Evolutionary conservation across 2,329 filamentous ascomycete species (phyloP).

Genomic region (Leptographium flavum): DNA sequence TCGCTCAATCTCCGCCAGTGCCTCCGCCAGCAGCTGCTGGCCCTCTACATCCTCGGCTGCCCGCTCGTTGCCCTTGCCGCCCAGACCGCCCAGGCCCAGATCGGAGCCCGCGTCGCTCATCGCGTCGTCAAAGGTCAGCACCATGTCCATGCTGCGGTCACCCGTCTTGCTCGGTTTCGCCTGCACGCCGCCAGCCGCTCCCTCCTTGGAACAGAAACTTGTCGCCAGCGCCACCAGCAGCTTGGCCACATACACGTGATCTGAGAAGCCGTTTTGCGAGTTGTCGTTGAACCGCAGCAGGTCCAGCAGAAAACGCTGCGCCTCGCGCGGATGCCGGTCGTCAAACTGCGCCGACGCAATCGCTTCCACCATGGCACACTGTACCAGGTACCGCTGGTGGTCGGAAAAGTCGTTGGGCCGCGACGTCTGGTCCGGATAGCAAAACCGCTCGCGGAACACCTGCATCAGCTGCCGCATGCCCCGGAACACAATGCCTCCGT

Average conservation of each 20-base stretch:
- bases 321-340: conserved; percentile 64
- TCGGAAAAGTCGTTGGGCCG: conserved; percentile 85
- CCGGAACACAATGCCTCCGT: conserved; percentile 7
- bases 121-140: conserved; percentile 21
- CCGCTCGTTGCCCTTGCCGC: conserved; percentile 16
- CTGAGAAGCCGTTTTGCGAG: conserved; percentile 73
- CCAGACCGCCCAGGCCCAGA: conserved; percentile 17
- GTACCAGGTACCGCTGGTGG: conserved; percentile 70
- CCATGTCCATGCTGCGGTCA: conserved; percentile 9
- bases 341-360: conserved; percentile 67
- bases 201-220: conserved; percentile 34
- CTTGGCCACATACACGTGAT: conserved; percentile 75
- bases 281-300: conserved; percentile 93
- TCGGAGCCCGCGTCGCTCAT: conserved; percentile 13
- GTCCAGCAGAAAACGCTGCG: conserved; percentile 74
- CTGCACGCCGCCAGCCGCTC: background rate
- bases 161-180: background rate
- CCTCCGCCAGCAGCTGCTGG: conserved; percentile 33
- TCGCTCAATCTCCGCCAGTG: conserved; percentile 50
- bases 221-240: conserved; percentile 52
- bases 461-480: conserved; percentile 57
- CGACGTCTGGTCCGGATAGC: conserved; percentile 66
- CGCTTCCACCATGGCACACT: conserved; percentile 68
- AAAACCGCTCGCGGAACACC: conserved; percentile 80
- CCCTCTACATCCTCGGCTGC: conserved; percentile 19